Evolutionary conservation across 2,329 filamentous ascomycete species (phyloP), one percentile per base, ranked within the genome.

Genomic region (Sporothrix luriei): DNA sequence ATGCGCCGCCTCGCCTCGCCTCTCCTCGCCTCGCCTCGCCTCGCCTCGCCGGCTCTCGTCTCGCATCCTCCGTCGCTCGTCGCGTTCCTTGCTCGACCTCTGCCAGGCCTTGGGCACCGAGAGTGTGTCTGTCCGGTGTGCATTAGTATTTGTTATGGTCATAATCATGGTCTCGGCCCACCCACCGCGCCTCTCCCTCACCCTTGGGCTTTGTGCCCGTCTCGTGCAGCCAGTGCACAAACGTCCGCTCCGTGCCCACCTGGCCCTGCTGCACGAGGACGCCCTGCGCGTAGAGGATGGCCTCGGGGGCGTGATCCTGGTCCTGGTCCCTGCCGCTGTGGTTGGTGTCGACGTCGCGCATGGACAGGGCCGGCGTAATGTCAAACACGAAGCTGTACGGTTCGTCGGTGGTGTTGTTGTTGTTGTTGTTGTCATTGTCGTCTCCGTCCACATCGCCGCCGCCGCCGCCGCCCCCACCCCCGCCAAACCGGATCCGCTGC

Each of bases 181-280:
- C n/a, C n/a, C n/a, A n/a, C n/a, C n/a, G 40, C 40, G 16, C 0
- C 16, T 52, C n/a, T 13, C 2, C 10, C 46, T 11, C 10, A 51
- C 61, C 4, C 43, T 51, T 65, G 10, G 61, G 61, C 43, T 65
- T 65, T 6, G 38, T 38, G 49, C 49, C n/a, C n/a, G n/a, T 66
- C 49, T 66, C 49, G 49, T 66, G n/a, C 49, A 66, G 49, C 64
- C 64, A 66, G 21, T 66, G 49, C 14, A 66, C 21, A 26, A 66
- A 66, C 4, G 64, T 66, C 10, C 11, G 21, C 13, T 55, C 48
- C 6, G 49, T 29, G 5, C 10, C 13, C 10, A 55, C n/a, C 13
- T 43, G 33, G 13, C 33, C 49, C 13, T 66, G 43, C 26, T 66
- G 29, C 1, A 68, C 16, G 1, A 68, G 38, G 3, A 68, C 66